Evolutionary conservation across 129 eudicot genomes (phyloP).

Genomic region (Arctium lappa): DNA sequence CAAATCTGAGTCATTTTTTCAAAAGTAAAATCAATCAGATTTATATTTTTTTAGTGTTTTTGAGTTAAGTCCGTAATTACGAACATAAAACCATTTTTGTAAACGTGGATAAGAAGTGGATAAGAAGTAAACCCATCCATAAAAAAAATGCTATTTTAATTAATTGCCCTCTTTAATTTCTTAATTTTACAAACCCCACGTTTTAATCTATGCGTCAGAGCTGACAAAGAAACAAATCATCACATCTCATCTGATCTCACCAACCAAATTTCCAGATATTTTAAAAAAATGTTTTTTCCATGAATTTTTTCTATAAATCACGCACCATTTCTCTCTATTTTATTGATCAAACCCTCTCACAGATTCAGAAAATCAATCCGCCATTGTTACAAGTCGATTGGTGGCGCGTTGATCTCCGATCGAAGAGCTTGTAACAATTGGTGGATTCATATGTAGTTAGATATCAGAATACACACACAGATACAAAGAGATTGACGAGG

Average conservation of each 20-base stretch:
- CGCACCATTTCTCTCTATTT: constrained; percentile 18
- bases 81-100: no score
- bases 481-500: constrained; percentile 22
- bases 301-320: constrained; percentile 17
- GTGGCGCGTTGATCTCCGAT: constrained; percentile 17
- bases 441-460: neutral
- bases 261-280: constrained; percentile 24
- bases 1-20: no score
- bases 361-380: neutral
- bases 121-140: no score
- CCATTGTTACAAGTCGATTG: constrained; percentile 32
- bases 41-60: no score
- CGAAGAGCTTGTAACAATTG: constrained; percentile 28
- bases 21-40: no score
- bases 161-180: no score
- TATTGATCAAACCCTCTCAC: constrained; percentile 3
- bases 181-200: constrained; percentile 24
- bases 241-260: constrained; percentile 25
- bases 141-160: no score
- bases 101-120: no score
- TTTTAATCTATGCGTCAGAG: constrained; percentile 39
- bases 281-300: neutral
- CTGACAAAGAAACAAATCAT: constrained; percentile 39
- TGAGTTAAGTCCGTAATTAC: no score
- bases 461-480: neutral